phyloP scores from a whole-genome alignment of 2,329 filamentous ascomycete species.

The Geoglossum cookeanum region DNA sequence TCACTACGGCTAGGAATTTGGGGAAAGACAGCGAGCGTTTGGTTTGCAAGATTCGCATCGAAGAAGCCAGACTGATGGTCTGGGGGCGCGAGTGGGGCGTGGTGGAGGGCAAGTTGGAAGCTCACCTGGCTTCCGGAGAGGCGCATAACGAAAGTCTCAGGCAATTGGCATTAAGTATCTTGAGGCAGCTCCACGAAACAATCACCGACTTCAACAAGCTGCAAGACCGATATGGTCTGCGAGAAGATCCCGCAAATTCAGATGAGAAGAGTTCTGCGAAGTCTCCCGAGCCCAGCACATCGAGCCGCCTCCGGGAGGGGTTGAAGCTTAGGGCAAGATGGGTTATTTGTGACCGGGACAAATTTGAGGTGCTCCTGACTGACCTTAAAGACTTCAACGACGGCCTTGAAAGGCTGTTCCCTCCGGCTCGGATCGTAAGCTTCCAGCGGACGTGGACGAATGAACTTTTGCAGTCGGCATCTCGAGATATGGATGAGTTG shows the following conservation, averaged over 20 bases:
- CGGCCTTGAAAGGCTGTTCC: conserved; percentile 29
- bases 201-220: conserved; percentile 27
- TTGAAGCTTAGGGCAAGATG: conserved; percentile 29
- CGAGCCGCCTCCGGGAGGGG: conserved; percentile 27
- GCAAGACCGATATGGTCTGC: conserved; percentile 24
- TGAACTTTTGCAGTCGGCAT: conserved; percentile 27
- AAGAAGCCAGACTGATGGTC: conserved; percentile 29
- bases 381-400: conserved; percentile 19
- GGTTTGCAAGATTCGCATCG: conserved; percentile 30
- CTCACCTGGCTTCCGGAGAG: conserved; percentile 19
- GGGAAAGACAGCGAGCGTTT: conserved; percentile 26
- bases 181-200: conserved; percentile 25
- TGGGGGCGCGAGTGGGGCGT: conserved; percentile 32
- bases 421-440: conserved; percentile 22
- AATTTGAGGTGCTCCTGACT: conserved; percentile 16
- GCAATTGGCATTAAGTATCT: conserved; percentile 23
- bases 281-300: conserved; percentile 20
- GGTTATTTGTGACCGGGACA: conserved; percentile 12
- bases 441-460: conserved; percentile 29
- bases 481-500: conserved; percentile 24
- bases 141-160: conserved; percentile 22
- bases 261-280: conserved; percentile 14
- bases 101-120: conserved; percentile 26
- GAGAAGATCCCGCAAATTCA: conserved; percentile 14
- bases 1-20: conserved; percentile 24